These are phyloP conservation scores for Tuber borchii DNA, from an alignment of 495 filamentous ascomycete genomes.

Conservation along the genomic window DNA sequence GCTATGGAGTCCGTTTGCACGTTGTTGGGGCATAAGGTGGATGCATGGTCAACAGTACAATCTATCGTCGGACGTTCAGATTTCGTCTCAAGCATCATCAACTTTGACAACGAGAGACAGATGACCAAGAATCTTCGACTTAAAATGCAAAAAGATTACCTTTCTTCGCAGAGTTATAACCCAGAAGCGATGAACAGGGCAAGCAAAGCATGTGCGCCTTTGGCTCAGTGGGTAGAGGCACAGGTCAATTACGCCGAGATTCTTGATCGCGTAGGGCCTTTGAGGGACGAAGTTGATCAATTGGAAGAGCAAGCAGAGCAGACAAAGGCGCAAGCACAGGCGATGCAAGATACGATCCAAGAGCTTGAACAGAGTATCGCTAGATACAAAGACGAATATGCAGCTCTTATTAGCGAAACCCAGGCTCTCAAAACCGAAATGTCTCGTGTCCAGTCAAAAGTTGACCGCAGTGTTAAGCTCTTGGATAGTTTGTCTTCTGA, in stretches of 20 bases:
- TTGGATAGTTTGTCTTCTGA: slow-evolving; percentile 93
- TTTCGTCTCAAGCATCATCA: slow-evolving; percentile 96
- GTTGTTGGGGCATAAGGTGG: slow-evolving; percentile 80
- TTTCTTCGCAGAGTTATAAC: slow-evolving; percentile 89
- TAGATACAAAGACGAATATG: slow-evolving; percentile 96
- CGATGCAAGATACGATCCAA: slow-evolving; percentile 78
- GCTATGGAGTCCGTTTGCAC: slow-evolving; percentile 93
- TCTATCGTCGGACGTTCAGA: slow-evolving; percentile 82
- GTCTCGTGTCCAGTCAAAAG: slow-evolving; percentile 92
- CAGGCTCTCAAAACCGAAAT: slow-evolving; percentile 97
- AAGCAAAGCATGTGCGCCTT: slow-evolving; percentile 90
- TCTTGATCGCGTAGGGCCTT: slow-evolving; percentile 84
- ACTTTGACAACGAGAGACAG: slow-evolving; percentile 90
- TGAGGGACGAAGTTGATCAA: slow-evolving; percentile 80
- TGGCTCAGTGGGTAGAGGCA: slow-evolving; percentile 95
- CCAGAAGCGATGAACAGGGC: slow-evolving; percentile 92
- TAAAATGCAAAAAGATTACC: slow-evolving; percentile 87
- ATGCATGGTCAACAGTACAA: slow-evolving; percentile 84
- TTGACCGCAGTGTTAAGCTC: slow-evolving; percentile 87
- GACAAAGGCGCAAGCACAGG: slow-evolving; percentile 89
- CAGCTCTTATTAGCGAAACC: slow-evolving; percentile 90
- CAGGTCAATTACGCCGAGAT: slow-evolving; percentile 98
- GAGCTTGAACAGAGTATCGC: slow-evolving; percentile 83
- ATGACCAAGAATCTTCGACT: slow-evolving; percentile 77
- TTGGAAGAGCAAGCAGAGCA: slow-evolving; percentile 84